Base-by-base conservation (phyloP, 768 basidiomycete genomes). In the Kwoniella shandongensis region DNA sequence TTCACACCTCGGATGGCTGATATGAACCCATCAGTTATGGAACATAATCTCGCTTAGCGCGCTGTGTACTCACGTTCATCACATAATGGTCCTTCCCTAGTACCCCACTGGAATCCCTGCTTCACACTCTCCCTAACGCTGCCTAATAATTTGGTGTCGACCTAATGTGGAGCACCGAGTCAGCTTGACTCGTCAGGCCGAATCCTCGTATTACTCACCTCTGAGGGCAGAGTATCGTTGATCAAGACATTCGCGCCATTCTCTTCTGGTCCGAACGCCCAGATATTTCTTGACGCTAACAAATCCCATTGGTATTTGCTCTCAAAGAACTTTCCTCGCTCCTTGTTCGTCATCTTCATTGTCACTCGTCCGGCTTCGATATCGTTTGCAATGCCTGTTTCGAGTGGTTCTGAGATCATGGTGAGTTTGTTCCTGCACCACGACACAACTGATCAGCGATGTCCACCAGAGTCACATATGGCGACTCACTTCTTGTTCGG, bases 21-120 rank as follows among this genome's bases (percentile, higher is more conserved):
- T 13, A 23, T 15, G 13, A 26, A 44, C 29, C n/a, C 3, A 40
- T 55, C 54, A 55, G 54, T 44, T n/a, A 44, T 32, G 7, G 7
- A 32, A 32, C 7, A 6, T 6, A 13, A 32, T 45, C 13, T 5
- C 26, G 25, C 18, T 39, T 32, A 18, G 3, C 30, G 38, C 35
- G 5, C 56, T 15, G 27, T 18, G 41, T 23, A 85, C 94, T 83
- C 69, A 97, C 94, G 96, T 78, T 99, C 96, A 73, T 99, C 96
- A 72, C 96, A 98, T 38, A 99, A 74, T 36, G 96, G 96, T 6
- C 96, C 96, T 80, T 99, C 96, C 47, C 96, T 84, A 45, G 94
- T 87, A 47, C 91, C 96, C 96, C 96, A 98, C 73, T 96, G 96
- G 86, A 99, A 99, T 32, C 96, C 96, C 78, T 99, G 96, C 79